Conservation (phyloP, 306 rosid species). For the Hippophae gyantsensis region DNA sequence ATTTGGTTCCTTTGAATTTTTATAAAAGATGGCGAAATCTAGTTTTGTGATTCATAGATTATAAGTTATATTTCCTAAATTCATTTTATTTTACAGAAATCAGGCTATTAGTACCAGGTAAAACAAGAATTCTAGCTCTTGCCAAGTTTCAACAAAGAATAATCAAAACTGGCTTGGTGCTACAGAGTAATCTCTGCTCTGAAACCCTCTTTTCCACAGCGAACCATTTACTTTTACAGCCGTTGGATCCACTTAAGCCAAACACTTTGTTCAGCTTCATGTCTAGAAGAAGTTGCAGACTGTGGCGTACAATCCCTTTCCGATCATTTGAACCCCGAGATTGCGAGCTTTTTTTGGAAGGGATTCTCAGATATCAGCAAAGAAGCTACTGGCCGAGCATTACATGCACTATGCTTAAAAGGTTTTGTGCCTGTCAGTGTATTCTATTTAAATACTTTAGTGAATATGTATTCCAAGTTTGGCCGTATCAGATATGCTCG, state of each 20-base stretch:
- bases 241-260: slow-evolving; percentile 21
- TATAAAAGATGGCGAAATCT: no score
- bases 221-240: slow-evolving; percentile 6
- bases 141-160: slow-evolving; percentile 1
- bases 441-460: slow-evolving; percentile 57
- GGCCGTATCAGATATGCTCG: slow-evolving; percentile 42
- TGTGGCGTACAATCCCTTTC: slow-evolving; percentile 22
- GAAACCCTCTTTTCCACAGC: slow-evolving; percentile 20
- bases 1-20: no score
- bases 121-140: no score
- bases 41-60: no score
- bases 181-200: slow-evolving; percentile 29
- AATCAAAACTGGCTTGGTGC: slow-evolving; percentile 35
- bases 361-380: slow-evolving; percentile 66
- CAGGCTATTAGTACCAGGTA: no score
- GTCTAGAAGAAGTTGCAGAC: slow-evolving; percentile 27
- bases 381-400: slow-evolving; percentile 45
- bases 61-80: no score
- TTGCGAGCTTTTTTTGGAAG: slow-evolving; percentile 53
- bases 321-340: slow-evolving; percentile 50
- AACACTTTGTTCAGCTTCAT: slow-evolving; percentile 20
- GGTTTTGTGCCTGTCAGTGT: slow-evolving; percentile 41
- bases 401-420: slow-evolving; percentile 57
- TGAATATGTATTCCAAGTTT: slow-evolving; percentile 58
- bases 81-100: no score